Percentiles rank a stretch among this genome's conserved stretches.
phyloP scores from a whole-genome alignment of 2,329 filamentous ascomycete species.

The Lizonia empirigonia region DNA sequence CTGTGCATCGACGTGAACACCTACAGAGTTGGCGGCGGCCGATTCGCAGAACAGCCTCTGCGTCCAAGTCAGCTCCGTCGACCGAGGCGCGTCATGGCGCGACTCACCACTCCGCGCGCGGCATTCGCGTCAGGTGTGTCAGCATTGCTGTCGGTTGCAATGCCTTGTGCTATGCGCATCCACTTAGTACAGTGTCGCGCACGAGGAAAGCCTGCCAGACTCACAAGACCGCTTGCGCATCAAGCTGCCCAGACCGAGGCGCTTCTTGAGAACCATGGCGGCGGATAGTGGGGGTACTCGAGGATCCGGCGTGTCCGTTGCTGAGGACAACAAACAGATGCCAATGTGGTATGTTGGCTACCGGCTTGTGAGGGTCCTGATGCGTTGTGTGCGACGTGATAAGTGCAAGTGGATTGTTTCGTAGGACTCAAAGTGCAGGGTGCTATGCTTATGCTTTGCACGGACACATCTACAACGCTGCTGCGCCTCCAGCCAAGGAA shows the following conservation, averaged over 20 bases:
- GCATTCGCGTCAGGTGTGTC: constrained; percentile 72
- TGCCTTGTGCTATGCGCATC: constrained; percentile 33
- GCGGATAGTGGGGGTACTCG: constrained; percentile 17
- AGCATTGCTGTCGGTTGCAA: constrained; percentile 40
- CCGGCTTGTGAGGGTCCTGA: not conserved
- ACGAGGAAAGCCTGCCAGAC: constrained; percentile 9
- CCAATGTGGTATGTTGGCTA: not conserved
- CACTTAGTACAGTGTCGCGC: constrained; percentile 18
- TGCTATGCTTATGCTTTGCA: constrained; percentile 13
- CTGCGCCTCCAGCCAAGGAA: constrained; percentile 35
- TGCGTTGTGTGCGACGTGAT: constrained; percentile 4
- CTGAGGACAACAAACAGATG: constrained; percentile 4
- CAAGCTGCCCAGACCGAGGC: constrained; percentile 44
- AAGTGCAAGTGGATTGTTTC: constrained; percentile 11
- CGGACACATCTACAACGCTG: constrained; percentile 8
- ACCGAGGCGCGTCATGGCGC: constrained; percentile 34
- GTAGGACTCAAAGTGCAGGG: constrained; percentile 6
- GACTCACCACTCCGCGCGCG: constrained; percentile 66
- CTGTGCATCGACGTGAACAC: constrained; percentile 1
- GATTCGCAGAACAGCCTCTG: constrained; percentile 85
- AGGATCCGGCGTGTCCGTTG: not conserved
- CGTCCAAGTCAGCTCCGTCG: constrained; percentile 13
- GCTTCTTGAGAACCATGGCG: constrained; percentile 49
- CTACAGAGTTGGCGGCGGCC: constrained; percentile 60
- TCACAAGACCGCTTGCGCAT: constrained; percentile 42